Base-by-base conservation (phyloP, 2,329 filamentous ascomycete species). In the Hypoxylon sp. region DNA sequence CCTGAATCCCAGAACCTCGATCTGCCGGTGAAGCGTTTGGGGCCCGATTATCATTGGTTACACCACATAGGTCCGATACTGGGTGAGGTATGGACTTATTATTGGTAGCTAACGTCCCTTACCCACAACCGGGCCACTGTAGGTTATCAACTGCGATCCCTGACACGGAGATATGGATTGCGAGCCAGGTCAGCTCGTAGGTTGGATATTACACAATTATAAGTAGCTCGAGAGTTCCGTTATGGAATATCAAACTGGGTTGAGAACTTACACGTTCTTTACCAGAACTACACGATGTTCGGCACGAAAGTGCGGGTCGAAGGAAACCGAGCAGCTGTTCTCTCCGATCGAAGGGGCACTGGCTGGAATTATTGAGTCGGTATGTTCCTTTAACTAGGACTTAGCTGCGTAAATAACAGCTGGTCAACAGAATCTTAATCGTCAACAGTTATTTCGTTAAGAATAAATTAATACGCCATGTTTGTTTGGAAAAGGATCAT, bases 41-140 rank as follows among this genome's bases (percentile, higher is more conserved):
- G 55, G 13, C 24, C 37, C 17, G 43, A 49, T 6, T 62, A 65
- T 46, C 41, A 26, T 10, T 58, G 47, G 56, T 3, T 1, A 22
- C 56, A 58, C 22, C 4, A 8, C 17, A 11, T 43, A 3, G 47
- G 47, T 4, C 47, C 57, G 6, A 17, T 60, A 1, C 15, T 60
- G 19, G 53, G 43, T 46, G 8, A n/a, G n/a, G n/a, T n/a, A n/a
- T n/a, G n/a, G n/a, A n/a, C n/a, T n/a, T n/a, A n/a, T n/a, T n/a
- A n/a, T n/a, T n/a, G n/a, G n/a, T n/a, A n/a, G n/a, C n/a, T n/a
- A n/a, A n/a, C n/a, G n/a, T n/a, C n/a, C n/a, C n/a, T n/a, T n/a
- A n/a, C n/a, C n/a, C n/a, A n/a, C n/a, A n/a, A n/a, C n/a, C n/a
- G n/a, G n/a, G n/a, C n/a, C n/a, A n/a, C n/a, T n/a, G n/a, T n/a